Conservation (phyloP, 2,329 filamentous ascomycete species). For the Ceratocystiopsis sp. region DNA sequence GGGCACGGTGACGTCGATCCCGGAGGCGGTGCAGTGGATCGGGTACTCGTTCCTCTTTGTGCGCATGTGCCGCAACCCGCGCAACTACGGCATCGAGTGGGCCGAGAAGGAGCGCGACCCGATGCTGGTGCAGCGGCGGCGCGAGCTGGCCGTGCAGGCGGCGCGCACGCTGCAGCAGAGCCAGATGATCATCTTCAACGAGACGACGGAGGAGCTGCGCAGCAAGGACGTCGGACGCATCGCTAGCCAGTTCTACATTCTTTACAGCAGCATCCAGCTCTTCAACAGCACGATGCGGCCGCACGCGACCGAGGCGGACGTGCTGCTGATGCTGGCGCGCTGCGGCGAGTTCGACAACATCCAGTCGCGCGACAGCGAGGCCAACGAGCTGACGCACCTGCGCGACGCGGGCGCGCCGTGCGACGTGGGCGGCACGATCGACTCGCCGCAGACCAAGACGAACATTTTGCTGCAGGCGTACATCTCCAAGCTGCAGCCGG, state of each 20-base stretch:
- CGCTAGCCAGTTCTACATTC: conserved; percentile 91
- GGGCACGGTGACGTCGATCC: conserved; percentile 86
- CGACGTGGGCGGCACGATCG: conserved; percentile 55
- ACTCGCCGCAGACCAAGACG: conserved; percentile 71
- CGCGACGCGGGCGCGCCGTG: conserved; percentile 58
- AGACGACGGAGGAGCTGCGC: conserved; percentile 77
- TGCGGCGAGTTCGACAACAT: conserved; percentile 97
- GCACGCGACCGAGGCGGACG: conserved; percentile 73
- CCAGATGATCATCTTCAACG: conserved; percentile 99
- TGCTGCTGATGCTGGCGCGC: conserved; percentile 92
- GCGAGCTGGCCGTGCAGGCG: conserved; percentile 75
- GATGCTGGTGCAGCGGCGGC: conserved; percentile 66
- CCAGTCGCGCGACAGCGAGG: conserved; percentile 77
- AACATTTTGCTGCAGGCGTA: conserved; percentile 91
- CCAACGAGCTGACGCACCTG: conserved; percentile 66
- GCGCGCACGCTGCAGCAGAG: conserved; percentile 75
- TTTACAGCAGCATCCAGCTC: conserved; percentile 83
- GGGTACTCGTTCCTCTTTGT: conserved; percentile 97
- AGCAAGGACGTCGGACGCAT: conserved; percentile 94
- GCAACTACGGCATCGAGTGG: conserved; percentile 92
- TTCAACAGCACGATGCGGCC: conserved; percentile 93
- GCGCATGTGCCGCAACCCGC: conserved; percentile 81
- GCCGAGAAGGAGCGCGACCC: conserved; percentile 78
- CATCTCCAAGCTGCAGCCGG: conserved; percentile 71
- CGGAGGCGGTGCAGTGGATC: conserved; percentile 91